phyloP scores from a whole-genome alignment of 257 asterid genomes.

The Echium plantagineum region DNA sequence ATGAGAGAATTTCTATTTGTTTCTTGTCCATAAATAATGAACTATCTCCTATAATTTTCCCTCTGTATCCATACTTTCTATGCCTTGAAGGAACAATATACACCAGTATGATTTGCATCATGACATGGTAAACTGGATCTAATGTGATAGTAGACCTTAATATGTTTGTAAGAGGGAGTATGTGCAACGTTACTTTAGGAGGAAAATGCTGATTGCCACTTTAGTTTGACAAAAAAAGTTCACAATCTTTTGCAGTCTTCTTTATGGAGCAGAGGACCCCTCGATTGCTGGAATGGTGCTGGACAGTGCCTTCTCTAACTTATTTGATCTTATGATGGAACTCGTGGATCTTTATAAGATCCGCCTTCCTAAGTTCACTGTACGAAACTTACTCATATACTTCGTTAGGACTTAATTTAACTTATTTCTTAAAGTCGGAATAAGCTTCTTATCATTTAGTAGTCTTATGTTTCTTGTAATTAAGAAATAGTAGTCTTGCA shows the following conservation, averaged over 20 bases:
- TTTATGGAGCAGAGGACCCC: constrained; percentile 97
- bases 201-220: not conserved
- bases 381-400: constrained; percentile 19
- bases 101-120: not conserved
- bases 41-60: too few species aligned
- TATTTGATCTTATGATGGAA: constrained; percentile 92
- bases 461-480: too few species aligned
- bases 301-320: constrained; percentile 96
- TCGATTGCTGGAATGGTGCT: constrained; percentile 97
- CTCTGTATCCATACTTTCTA: not conserved
- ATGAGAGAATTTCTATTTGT: not conserved
- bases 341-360: constrained; percentile 89
- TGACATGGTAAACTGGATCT: not conserved
- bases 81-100: not conserved
- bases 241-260: constrained; percentile 57
- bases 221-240: not conserved
- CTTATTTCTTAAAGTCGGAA: not conserved
- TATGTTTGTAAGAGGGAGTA: not conserved
- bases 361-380: constrained; percentile 90
- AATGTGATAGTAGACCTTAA: not conserved
- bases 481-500: too few species aligned
- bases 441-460: not conserved
- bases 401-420: not conserved
- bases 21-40: not conserved
- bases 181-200: not conserved